Evolutionary conservation across 352 stramenopile species (phyloP).

Genomic region (Pythium folliculosum): DNA sequence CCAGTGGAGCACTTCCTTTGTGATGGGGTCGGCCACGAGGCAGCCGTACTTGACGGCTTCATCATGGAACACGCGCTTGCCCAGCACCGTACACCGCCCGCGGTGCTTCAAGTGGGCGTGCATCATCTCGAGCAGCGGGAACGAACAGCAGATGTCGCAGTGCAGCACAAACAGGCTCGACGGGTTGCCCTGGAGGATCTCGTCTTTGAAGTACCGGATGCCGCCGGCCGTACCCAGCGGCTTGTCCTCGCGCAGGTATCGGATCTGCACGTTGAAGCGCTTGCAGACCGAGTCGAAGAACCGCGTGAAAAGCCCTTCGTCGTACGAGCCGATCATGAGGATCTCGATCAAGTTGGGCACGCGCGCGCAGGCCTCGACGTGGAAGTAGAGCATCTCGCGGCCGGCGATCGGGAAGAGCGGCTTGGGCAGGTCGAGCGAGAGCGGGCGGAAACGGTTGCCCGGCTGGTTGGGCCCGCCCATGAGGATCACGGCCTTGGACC

Average conservation of each 20-base stretch:
- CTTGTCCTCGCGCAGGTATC: constrained; percentile 81
- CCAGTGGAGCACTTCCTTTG: constrained; percentile 88
- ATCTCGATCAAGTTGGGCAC: constrained; percentile 87
- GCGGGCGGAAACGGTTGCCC: constrained; percentile 86
- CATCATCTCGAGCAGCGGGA: constrained; percentile 89
- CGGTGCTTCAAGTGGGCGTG: constrained; percentile 80
- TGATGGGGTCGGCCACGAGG: constrained; percentile 71
- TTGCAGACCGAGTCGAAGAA: constrained; percentile 86
- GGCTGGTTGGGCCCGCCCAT: constrained; percentile 86
- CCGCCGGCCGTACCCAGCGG: constrained; percentile 81
- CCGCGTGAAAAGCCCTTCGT: constrained; percentile 86
- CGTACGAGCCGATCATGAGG: constrained; percentile 88
- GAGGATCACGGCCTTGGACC: constrained; percentile 86
- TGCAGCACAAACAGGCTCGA: constrained; percentile 82
- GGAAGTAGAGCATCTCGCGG: constrained; percentile 88
- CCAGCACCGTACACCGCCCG: constrained; percentile 74
- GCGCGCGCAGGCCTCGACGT: constrained; percentile 82
- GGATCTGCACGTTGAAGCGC: constrained; percentile 85
- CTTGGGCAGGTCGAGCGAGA: constrained; percentile 86
- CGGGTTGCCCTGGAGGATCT: constrained; percentile 77
- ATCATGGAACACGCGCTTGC: constrained; percentile 88
- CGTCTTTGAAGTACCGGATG: constrained; percentile 82
- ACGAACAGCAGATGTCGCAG: constrained; percentile 88
- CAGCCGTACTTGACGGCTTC: constrained; percentile 90
- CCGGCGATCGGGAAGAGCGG: constrained; percentile 86